Evolutionary conservation across 495 filamentous ascomycete species (phyloP).

Genomic region (Penicillium soppii): DNA sequence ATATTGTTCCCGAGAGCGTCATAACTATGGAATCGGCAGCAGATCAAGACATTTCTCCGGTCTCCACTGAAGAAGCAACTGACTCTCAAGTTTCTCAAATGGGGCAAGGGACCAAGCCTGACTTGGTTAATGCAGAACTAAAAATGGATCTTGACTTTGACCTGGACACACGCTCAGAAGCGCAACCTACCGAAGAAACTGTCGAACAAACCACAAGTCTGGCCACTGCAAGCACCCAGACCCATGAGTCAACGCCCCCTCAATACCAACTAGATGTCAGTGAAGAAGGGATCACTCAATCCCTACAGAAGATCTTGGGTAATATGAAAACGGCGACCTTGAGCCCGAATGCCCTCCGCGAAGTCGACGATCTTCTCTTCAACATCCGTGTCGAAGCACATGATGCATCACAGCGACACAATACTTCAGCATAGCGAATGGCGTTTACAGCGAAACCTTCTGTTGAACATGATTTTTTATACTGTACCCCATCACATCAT

Average conservation of each 20-base stretch:
- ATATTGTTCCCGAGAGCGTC: conserved; percentile 3
- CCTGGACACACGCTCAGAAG: background rate
- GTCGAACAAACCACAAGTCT: conserved; percentile 6
- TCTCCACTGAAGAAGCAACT: conserved; percentile 22
- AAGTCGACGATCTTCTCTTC: conserved; percentile 67
- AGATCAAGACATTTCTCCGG: background rate
- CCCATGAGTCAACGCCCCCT: conserved; percentile 8
- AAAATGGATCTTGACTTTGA: conserved; percentile 11
- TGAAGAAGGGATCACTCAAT: conserved; percentile 40
- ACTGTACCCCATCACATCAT: conserved; percentile 7
- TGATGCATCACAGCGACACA: conserved; percentile 54
- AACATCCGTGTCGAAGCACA: conserved; percentile 64
- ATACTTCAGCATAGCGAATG: conserved; percentile 44
- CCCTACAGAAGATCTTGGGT: conserved; percentile 50
- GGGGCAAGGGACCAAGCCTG: background rate
- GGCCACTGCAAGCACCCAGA: conserved; percentile 18
- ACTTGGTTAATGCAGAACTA: conserved; percentile 12
- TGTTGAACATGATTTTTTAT: conserved; percentile 12
- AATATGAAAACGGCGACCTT: conserved; percentile 51
- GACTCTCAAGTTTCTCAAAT: conserved; percentile 15
- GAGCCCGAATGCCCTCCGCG: conserved; percentile 50
- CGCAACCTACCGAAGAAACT: background rate
- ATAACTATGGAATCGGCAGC: background rate
- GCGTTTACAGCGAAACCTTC: conserved; percentile 31
- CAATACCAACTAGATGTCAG: conserved; percentile 2